Evolutionary conservation across 2,329 filamentous ascomycete species (phyloP).

Genomic region (Aspergillus niger): DNA sequence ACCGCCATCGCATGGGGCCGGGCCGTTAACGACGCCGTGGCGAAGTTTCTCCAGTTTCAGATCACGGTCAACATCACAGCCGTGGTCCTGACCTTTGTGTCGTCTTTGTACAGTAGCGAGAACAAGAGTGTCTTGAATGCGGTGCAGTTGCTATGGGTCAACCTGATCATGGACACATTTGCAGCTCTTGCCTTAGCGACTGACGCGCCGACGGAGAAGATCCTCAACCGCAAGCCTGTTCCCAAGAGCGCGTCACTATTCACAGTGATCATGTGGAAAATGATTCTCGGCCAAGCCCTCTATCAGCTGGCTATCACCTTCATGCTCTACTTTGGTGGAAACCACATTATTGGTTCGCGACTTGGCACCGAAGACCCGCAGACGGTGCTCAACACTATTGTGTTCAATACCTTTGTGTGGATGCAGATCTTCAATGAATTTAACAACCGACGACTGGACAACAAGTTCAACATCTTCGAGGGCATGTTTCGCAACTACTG

Average conservation of each 20-base stretch:
- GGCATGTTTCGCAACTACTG: conserved; percentile 82
- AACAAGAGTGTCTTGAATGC: conserved; percentile 79
- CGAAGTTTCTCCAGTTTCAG: conserved; percentile 66
- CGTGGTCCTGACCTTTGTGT: conserved; percentile 83
- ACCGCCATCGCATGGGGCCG: conserved; percentile 70
- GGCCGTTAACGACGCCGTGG: conserved; percentile 67
- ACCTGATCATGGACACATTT: conserved; percentile 96
- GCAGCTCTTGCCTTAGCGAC: conserved; percentile 86
- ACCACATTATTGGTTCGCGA: conserved; percentile 61
- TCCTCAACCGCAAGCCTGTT: conserved; percentile 78
- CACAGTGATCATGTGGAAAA: conserved; percentile 96
- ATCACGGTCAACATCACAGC: conserved; percentile 90
- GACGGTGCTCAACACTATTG: conserved; percentile 70
- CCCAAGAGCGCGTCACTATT: conserved; percentile 75
- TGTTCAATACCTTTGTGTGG: conserved; percentile 99
- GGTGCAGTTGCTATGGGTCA: conserved; percentile 93
- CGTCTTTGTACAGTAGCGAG: conserved; percentile 69
- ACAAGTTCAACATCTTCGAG: conserved; percentile 94
- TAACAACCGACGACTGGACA: conserved; percentile 94
- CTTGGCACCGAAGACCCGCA: conserved; percentile 48
- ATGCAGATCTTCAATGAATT: conserved; percentile 99
- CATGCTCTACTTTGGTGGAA: conserved; percentile 75
- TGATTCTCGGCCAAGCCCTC: conserved; percentile 90
- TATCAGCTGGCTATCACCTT: conserved; percentile 83
- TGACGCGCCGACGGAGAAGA: conserved; percentile 80